Base-by-base conservation (phyloP, 2,329 filamentous ascomycete species). In the Ceratocystis harringtonii region DNA sequence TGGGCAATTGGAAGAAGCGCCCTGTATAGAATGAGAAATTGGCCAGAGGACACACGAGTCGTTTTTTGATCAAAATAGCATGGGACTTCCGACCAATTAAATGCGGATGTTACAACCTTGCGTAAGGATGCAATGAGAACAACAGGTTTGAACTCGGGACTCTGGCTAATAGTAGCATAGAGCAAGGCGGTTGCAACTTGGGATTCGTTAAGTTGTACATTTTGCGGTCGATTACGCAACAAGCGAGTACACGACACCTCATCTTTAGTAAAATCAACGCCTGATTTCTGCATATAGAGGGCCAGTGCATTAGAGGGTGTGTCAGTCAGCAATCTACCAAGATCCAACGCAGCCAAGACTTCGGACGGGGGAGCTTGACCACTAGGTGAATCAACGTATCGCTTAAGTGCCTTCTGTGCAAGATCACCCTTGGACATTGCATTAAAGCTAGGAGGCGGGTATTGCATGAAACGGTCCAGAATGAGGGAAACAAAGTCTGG, bases 361-460 rank as follows among this genome's bases (percentile, higher is more conserved):
- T 87, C 83, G 44, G 84, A 81, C 0, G 89, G 88, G n/a, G 85
- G 78, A n/a, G 81, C 78, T 45, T 58, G 45, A 10, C 62, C 66
- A 36, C 45, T 63, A 15, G 57, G 58, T 65, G 83, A 77, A 68
- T 87, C 84, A 63, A 81, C 76, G 74, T 89, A 95, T 70, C 90
- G 83, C 66, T 87, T 80, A 70, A 81, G 81, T 66, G 86, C 80
- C 69, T 85, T 87, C 72, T 83, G 80, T 66, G 81, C 80, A 15
- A 89, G 80, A 71, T 91, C 88, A 69, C 86, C 80, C 72, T 88
- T 85, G 66, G 84, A 86, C 64, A 86, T 81, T 65, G 90, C 84
- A 71, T 88, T 89, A 78, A 95, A 95, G 74, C 87, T 90, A 30
- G 88, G 89, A 36, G 91, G 90, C 63, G 92, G 90, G 70, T 92